Evolutionary conservation across 495 filamentous ascomycete species (phyloP), one percentile per base, ranked within the genome.

Genomic region (Aspergillus bertholletiae): DNA sequence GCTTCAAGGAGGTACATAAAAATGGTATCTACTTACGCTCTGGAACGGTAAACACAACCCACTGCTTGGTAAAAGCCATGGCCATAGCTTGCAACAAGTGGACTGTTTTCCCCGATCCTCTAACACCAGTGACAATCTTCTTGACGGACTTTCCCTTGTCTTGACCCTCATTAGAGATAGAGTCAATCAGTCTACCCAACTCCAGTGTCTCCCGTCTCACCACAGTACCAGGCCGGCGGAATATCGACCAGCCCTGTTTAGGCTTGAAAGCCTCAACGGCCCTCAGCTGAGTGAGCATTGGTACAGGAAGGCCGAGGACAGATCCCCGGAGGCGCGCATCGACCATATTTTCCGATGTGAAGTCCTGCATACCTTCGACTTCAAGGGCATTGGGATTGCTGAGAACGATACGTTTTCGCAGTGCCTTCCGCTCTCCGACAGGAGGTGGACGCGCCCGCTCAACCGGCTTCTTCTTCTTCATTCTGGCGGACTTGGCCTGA

Each of bases 331-430:
- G 74, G 12, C 75, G 68, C 24, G 74, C 57, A 51, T 84, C 72
- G 22, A 79, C 63, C 66, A 87, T 74, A 46, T 73, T 80, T 52
- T 83, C 75, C 11, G 73, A 62, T 2, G 74, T 78, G 40, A 96
- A 61, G 18, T 88, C 77, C 57, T 72, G 63, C 66, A 95, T 72
- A 18, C 81, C 86, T 22, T 72, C 65, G 24, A 96, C 83, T 59
- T 84, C 82, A 20, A 96, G 75, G 32, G 94, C 94, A 74, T 96
- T 97, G 63, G 87, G 86, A 72, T 97, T 98, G 72, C 87, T 94
- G 37, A 98, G 81, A 27, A 93, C 84, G 55, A 98, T 87, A 51
- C 88, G 83, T 75, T 95, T 97, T 57, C 90, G 84, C 60, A 89
- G 72, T 21, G 88, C 86, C 70, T 90, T 96, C 63, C 92, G 85